Evolutionary conservation across 148 eudicot genomes (phyloP).

Genomic region (Cornus kousa): DNA sequence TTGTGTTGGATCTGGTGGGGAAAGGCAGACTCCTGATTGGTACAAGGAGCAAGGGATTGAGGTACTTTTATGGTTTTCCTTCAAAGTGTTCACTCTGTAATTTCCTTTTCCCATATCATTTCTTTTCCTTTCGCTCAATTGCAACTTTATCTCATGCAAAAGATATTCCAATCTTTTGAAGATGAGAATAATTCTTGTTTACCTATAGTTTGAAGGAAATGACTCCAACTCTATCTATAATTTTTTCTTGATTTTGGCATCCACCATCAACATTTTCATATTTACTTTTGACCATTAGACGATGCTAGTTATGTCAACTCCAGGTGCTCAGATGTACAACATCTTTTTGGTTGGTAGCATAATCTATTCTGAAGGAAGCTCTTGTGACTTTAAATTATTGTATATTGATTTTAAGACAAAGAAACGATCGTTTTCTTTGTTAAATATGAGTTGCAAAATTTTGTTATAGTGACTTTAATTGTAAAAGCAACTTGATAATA

Average conservation of each 20-base stretch:
- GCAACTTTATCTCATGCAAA: not conserved
- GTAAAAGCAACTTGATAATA: not conserved
- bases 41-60: slow-evolving; percentile 96
- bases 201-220: no score
- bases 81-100: not conserved
- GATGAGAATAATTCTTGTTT: not conserved
- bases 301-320: not conserved
- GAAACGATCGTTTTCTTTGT: not conserved
- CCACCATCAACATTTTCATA: not conserved
- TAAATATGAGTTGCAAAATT: not conserved
- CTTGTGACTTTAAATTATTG: not conserved
- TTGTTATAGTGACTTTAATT: not conserved
- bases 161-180: not conserved
- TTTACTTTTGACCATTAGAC: no score
- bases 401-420: not conserved
- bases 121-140: not conserved
- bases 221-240: not conserved
- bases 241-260: not conserved
- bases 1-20: slow-evolving; percentile 98
- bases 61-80: slow-evolving; percentile 39
- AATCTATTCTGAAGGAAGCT: not conserved
- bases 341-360: not conserved
- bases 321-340: not conserved
- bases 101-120: not conserved
- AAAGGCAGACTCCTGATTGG: slow-evolving; percentile 99